A percentile compares a stretch with the other conserved stretches of the same genome.
These are phyloP conservation scores for Vachellia collinsii DNA, from an alignment of 306 rosid species.

Conservation along the genomic window DNA sequence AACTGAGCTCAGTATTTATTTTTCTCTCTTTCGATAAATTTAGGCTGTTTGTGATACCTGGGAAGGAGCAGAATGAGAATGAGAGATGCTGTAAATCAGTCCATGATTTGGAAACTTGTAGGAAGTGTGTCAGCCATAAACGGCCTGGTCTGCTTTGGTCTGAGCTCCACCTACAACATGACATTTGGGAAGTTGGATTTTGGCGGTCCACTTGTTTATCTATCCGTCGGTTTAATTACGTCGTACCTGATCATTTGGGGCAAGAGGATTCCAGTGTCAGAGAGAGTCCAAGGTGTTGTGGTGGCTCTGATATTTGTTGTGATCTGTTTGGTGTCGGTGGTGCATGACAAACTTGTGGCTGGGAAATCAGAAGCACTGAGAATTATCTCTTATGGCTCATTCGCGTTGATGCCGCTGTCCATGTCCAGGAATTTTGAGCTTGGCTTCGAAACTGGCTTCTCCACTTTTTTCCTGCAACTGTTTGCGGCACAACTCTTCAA, in stretches of 20 bases:
- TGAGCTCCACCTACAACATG: background rate
- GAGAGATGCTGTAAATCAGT: background rate
- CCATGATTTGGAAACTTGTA: background rate
- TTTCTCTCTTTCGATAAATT: no score
- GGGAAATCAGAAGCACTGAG: background rate
- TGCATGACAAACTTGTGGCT: background rate
- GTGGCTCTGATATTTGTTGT: no score
- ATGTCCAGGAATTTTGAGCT: background rate
- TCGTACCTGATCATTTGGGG: background rate
- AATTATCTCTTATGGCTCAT: background rate
- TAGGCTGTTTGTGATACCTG: no score
- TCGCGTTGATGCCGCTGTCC: background rate
- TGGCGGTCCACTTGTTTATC: background rate
- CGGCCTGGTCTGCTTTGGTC: background rate
- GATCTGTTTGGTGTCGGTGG: background rate
- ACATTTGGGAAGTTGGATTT: background rate
- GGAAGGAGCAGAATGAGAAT: background rate
- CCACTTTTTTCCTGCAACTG: no score
- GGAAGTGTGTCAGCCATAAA: background rate
- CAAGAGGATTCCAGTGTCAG: background rate
- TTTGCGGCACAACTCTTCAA: background rate
- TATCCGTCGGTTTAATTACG: background rate
- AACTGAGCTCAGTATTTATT: no score
- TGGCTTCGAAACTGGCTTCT: background rate
- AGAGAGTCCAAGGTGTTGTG: background rate